Evolutionary conservation across 1,284 basidiomycete species (phyloP), one percentile per base, ranked within the genome.

Genomic region (Crocinoboletus sp.): DNA sequence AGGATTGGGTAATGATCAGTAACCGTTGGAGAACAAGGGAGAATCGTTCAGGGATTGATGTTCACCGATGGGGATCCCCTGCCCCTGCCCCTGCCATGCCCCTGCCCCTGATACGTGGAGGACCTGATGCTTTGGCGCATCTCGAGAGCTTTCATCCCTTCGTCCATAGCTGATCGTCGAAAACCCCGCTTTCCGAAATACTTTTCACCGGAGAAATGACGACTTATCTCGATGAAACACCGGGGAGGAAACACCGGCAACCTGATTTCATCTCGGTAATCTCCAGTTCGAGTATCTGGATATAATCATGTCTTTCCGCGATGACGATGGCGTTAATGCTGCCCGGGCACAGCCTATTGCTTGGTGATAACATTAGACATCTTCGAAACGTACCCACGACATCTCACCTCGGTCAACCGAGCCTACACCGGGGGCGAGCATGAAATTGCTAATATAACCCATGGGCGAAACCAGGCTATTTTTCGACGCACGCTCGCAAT

Each of bases 211-310:
- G 53, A n/a, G 31, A 54, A 19, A 47, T 43, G 36, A 30, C 41
- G 35, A 29, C 33, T 41, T 29, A 45, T 43, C 41, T 41, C 19
- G 38, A 45, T 54, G 23, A 41, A 43, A 38, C 17, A 27, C 42
- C 34, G 36, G 42, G 25, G 15, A 30, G 31, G 15, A n/a, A 41
- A 11, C 11, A 6, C 43, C 41, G 48, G 42, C 9, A 46, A 57
- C 33, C 36, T 43, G 48, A 57, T 52, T 55, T 61, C 57, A 61
- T 59, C 48, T 59, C 59, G 56, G 56, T 45, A 44, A 59, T 57
- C 42, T 45, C 59, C 56, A 31, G 35, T 13, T 13, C 20, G 5
- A 45, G 22, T 25, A 37, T 40, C 29, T 34, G 30, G 34, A 37
- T n/a, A n/a, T n/a, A n/a, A n/a, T n/a, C n/a, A n/a, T n/a, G n/a